Base-by-base conservation (phyloP, 106 monocot genomes). In the Acanthochlamys bracteata region DNA sequence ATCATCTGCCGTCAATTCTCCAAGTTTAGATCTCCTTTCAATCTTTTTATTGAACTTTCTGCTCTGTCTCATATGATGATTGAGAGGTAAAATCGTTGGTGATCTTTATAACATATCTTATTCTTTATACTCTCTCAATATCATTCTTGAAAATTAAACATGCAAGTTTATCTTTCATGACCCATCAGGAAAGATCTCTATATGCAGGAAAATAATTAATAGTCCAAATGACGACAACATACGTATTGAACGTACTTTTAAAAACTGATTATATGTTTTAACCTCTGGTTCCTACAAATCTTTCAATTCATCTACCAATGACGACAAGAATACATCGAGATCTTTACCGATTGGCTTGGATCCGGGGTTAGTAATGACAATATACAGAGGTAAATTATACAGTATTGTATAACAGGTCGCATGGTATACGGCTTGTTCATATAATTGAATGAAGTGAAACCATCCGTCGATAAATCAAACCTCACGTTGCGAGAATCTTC, bases 161-260 rank as follows among this genome's bases (percentile, higher is more conserved):
- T 57, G 55, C 55, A 11, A 57, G 21, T 0, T 14, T 19, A 24
- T 67, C 74, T n/a, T 77, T 59, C 0, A 66, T 78, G 12, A 59
- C 59, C 69, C 64, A 76, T 10, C 64, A 55, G 3, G 70, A 71
- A 23, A 77, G 66, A 13, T 42, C 49, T 0, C 10, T 46, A 66
- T 71, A 71, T 26, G 61, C 68, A 14, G 22, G 42, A 59, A 69
- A 69, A 25, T 57, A 56, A 59, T 59, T 69, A 14, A 69, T 59
- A 20, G 69, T 69, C 69, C 69, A 69, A 6, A 69, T 6, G 16
- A 46, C 16, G 2, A 21, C 21, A 3, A 22, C 66, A 7, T 26
- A 55, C 64, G 71, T 57, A 1, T 0, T 8, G 49, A 77, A 77
- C n/a, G 15, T 64, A 33, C 64, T 15, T 53, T 60, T 52, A 12